These are phyloP conservation scores for Dictyostelium intermedium DNA, from an alignment of 78 protist genomes.

Conservation along the genomic window DNA sequence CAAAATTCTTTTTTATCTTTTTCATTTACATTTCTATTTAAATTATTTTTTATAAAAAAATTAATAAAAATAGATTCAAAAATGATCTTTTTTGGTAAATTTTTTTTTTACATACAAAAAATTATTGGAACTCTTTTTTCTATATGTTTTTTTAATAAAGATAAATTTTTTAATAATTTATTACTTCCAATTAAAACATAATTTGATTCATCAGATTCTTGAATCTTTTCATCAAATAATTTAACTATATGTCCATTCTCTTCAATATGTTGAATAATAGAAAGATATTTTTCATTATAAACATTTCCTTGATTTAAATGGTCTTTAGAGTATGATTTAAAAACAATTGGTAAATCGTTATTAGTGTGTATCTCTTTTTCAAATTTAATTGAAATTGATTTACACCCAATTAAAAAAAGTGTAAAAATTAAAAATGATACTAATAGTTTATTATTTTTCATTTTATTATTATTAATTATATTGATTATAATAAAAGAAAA, in stretches of 20 bases:
- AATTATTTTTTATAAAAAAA: no score
- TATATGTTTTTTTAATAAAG: background rate
- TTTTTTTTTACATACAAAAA: background rate
- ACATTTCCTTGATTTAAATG: background rate
- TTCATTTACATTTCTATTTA: background rate
- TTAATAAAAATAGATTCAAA: no score
- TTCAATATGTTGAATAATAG: background rate
- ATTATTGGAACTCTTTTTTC: background rate
- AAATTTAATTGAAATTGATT: background rate
- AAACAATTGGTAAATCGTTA: background rate
- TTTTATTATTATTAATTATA: background rate
- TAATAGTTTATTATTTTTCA: background rate
- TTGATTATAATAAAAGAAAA: no score
- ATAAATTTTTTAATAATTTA: background rate
- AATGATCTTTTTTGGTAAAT: no score
- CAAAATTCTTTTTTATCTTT: background rate
- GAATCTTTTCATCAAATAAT: background rate
- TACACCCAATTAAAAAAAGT: background rate
- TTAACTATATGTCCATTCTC: background rate
- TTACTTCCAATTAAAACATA: background rate
- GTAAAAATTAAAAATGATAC: background rate
- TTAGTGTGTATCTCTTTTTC: background rate
- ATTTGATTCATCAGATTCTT: background rate
- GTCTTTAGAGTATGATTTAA: background rate
- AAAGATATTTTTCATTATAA: background rate